These are phyloP conservation scores for Russula sp. DNA, from an alignment of 768 basidiomycete species.

Conservation along the genomic window DNA sequence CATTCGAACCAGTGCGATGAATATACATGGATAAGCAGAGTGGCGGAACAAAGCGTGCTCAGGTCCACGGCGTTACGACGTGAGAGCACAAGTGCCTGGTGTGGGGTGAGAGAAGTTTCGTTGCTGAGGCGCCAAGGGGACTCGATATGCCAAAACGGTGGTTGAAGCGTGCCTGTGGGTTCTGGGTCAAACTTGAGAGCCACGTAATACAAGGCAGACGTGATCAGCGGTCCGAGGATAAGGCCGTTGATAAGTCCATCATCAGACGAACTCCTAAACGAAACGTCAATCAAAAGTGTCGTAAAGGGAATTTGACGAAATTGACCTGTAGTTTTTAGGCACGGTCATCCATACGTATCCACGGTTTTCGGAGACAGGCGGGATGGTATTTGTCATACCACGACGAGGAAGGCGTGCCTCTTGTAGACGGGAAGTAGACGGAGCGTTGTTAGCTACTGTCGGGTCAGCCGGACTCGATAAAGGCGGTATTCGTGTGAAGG, in stretches of 20 bases:
- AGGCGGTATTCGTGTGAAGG: conserved; percentile 6
- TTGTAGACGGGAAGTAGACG: conserved; percentile 34
- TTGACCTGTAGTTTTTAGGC: conserved; percentile 78
- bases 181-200: conserved; percentile 37
- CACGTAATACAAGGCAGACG: conserved; percentile 63
- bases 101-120: conserved; percentile 43
- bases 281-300: conserved; percentile 14
- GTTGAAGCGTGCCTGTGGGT: conserved; percentile 39
- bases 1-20: conserved; percentile 76
- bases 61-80: conserved; percentile 77
- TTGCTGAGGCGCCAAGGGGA: conserved; percentile 54
- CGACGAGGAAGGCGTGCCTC: conserved; percentile 48
- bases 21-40: conserved; percentile 74
- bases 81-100: conserved; percentile 58
- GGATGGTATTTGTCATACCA: conserved; percentile 36
- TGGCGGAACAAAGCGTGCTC: conserved; percentile 74
- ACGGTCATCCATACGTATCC: conserved; percentile 90
- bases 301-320: conserved; percentile 41
- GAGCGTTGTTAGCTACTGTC: conserved; percentile 8
- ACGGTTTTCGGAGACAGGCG: conserved; percentile 49
- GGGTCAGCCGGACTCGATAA: conserved; percentile 11
- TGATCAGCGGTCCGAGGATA: conserved; percentile 78
- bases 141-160: conserved; percentile 77
- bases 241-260: conserved; percentile 85
- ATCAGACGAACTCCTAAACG: conserved; percentile 66